phyloP scores from a whole-genome alignment of 2,329 filamentous ascomycete genomes.

The Magnaporthiopsis rhizophila region DNA sequence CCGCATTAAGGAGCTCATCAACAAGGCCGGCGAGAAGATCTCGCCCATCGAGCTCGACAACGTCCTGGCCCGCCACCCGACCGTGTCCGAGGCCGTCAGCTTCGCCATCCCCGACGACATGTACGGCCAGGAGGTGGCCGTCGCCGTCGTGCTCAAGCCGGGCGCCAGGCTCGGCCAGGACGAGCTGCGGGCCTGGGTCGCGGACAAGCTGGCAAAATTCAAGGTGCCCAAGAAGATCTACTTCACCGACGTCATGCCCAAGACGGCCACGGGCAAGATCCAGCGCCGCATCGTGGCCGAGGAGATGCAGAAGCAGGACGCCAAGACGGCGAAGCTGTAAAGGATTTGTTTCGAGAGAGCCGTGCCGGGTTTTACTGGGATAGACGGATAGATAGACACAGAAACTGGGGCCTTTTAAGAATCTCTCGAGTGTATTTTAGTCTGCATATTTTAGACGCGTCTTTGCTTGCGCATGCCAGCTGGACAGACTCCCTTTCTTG shows the following conservation, averaged over 20 bases:
- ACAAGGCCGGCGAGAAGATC: conserved; percentile 86
- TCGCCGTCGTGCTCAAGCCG: conserved; percentile 66
- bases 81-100: conserved; percentile 70
- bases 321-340: conserved; percentile 44
- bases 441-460: too few relatives aligned
- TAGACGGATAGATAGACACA: too few relatives aligned
- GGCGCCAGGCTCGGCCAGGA: conserved; percentile 47
- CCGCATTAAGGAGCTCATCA: conserved; percentile 90
- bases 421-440: too few relatives aligned
- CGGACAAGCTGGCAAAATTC: conserved; percentile 67
- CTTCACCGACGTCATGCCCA: conserved; percentile 78
- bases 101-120: conserved; percentile 77
- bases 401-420: too few relatives aligned
- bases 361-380: too few relatives aligned
- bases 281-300: conserved; percentile 81
- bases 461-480: too few relatives aligned
- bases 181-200: conserved; percentile 61
- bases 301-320: conserved; percentile 66
- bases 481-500: too few relatives aligned
- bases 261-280: conserved; percentile 88
- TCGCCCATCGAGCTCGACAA: conserved; percentile 85
- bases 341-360: conserved; percentile 6
- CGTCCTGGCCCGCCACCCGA: conserved; percentile 63
- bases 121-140: conserved; percentile 74
- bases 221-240: conserved; percentile 82